These are phyloP conservation scores for Lyophyllum atratum DNA, from an alignment of 768 basidiomycete species.

Conservation along the genomic window DNA sequence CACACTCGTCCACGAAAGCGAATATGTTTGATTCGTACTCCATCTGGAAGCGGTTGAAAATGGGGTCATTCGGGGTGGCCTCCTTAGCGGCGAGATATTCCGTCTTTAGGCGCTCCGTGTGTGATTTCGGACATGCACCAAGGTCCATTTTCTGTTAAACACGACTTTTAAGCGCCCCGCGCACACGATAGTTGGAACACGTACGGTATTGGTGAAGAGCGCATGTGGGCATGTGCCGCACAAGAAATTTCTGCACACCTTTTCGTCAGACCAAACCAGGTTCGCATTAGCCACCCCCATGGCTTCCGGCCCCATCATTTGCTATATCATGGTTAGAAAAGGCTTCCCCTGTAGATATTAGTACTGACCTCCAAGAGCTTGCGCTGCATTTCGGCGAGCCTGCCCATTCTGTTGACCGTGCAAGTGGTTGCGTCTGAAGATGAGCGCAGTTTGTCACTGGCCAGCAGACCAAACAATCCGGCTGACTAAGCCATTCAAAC, in stretches of 20 bases:
- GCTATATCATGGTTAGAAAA: slow-evolving; percentile 55
- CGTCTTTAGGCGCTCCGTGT: slow-evolving; percentile 90
- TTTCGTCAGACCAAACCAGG: slow-evolving; percentile 92
- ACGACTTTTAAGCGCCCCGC: slow-evolving; percentile 3
- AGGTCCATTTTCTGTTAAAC: slow-evolving; percentile 94
- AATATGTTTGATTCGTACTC: slow-evolving; percentile 97
- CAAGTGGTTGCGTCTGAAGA: slow-evolving; percentile 19
- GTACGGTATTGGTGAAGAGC: slow-evolving; percentile 95
- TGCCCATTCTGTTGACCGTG: slow-evolving; percentile 66
- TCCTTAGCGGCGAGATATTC: slow-evolving; percentile 84
- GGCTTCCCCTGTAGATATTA: slow-evolving; percentile 35
- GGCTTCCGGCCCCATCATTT: slow-evolving; percentile 99
- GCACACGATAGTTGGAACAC: slow-evolving; percentile 27
- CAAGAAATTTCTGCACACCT: slow-evolving; percentile 97
- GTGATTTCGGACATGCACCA: slow-evolving; percentile 95
- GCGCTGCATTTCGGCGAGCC: slow-evolving; percentile 96
- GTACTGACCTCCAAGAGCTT: slow-evolving; percentile 68
- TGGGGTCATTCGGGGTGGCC: slow-evolving; percentile 73
- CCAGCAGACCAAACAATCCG: slow-evolving; percentile 9
- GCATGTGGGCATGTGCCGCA: slow-evolving; percentile 99
- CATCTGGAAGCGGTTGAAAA: slow-evolving; percentile 85
- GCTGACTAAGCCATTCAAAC: background rate
- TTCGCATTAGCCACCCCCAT: slow-evolving; percentile 96
- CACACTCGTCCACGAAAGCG: slow-evolving; percentile 97
- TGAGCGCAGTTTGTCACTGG: slow-evolving; percentile 17